A percentile compares a stretch with the other conserved stretches of the same genome.
Conservation (phyloP, 805 yeast genomes). For the Candida ascalaphidarum region DNA sequence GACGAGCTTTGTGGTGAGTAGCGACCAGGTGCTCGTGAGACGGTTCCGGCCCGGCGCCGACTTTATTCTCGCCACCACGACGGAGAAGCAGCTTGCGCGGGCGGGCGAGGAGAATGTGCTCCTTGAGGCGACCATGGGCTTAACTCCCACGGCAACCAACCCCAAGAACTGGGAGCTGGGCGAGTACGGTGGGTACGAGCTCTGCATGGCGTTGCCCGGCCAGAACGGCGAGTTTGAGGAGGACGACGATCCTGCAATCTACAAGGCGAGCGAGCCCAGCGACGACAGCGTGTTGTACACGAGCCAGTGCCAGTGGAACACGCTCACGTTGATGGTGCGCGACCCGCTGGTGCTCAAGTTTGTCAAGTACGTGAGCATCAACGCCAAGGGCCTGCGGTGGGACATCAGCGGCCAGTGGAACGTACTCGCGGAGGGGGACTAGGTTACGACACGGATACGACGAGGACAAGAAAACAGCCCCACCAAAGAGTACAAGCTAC, state of each 20-base stretch:
- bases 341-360: conserved; percentile 86
- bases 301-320: conserved; percentile 79
- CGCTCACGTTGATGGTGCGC: conserved; percentile 64
- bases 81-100: conserved; percentile 30
- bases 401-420: conserved; percentile 80
- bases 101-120: conserved; percentile 32
- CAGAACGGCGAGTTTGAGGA: conserved; percentile 38
- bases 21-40: conserved; percentile 66
- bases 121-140: conserved; percentile 71
- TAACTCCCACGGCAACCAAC: conserved; percentile 57
- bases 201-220: conserved; percentile 65
- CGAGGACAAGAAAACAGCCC: conserved; percentile 8
- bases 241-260: conserved; percentile 81
- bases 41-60: conserved; percentile 94
- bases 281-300: conserved; percentile 73
- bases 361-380: conserved; percentile 82
- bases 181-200: conserved; percentile 91
- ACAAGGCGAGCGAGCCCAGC: conserved; percentile 44
- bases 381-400: conserved; percentile 90
- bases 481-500: no score
- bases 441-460: conserved; percentile 28
- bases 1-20: conserved; percentile 53
- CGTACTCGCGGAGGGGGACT: conserved; percentile 42
- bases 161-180: conserved; percentile 77
- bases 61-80: conserved; percentile 78